A percentile compares a stretch with the other conserved stretches of the same genome.
Evolutionary conservation across 1,284 basidiomycete genomes (phyloP).

Genomic region (Meira miltonrushii): DNA sequence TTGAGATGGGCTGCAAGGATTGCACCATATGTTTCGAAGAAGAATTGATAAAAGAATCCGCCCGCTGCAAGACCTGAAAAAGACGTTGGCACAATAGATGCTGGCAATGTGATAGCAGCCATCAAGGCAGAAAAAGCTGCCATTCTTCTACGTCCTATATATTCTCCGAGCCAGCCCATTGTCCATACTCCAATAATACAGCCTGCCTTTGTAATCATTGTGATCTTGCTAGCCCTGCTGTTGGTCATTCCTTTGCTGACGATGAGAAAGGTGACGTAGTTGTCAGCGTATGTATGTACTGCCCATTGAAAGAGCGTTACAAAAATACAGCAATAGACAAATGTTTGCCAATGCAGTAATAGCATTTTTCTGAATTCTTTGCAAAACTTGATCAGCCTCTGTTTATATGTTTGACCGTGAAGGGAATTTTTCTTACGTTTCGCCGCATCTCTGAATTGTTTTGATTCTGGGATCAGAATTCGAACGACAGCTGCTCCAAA

Average conservation of each 20-base stretch:
- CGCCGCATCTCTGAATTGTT: not conserved
- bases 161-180: not conserved
- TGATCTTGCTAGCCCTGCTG: not conserved
- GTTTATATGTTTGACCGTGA: too few species aligned
- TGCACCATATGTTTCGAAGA: not conserved
- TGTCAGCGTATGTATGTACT: too few species aligned
- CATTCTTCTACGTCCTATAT: slow-evolving; percentile 1
- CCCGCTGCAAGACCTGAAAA: not conserved
- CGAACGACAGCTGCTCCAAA: not conserved
- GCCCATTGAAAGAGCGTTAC: too few species aligned
- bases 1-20: not conserved
- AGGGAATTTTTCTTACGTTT: not conserved
- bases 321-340: too few species aligned
- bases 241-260: not conserved
- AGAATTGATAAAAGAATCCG: not conserved
- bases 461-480: not conserved
- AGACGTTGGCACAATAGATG: not conserved
- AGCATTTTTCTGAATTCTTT: too few species aligned
- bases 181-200: not conserved
- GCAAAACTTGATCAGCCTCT: too few species aligned
- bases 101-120: not conserved
- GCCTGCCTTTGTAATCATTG: not conserved
- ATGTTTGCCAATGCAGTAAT: too few species aligned
- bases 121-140: not conserved
- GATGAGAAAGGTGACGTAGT: not conserved